phyloP scores from a whole-genome alignment of 2,329 filamentous ascomycete species.

The Paecilomyces niveus region DNA sequence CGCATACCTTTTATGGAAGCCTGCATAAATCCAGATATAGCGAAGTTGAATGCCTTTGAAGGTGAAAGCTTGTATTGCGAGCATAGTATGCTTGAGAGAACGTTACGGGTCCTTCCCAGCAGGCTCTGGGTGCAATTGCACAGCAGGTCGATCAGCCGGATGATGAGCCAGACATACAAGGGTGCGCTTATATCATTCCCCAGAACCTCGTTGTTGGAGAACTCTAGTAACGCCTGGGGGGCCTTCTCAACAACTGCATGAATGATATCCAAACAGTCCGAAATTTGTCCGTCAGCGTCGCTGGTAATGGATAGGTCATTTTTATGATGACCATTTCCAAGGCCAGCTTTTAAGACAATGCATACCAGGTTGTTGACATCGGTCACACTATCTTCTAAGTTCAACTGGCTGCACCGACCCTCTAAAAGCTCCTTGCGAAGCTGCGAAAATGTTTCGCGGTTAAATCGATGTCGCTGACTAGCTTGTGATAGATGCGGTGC shows the following conservation, averaged over 20 bases:
- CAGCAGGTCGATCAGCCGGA: constrained; percentile 45
- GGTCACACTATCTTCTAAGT: constrained; percentile 58
- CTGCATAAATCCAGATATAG: constrained; percentile 25
- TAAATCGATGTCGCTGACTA: constrained; percentile 55
- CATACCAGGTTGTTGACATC: constrained; percentile 83
- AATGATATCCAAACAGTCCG: constrained; percentile 72
- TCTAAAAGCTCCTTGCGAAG: constrained; percentile 61
- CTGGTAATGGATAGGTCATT: constrained; percentile 57
- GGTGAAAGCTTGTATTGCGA: constrained; percentile 26
- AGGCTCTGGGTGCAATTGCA: constrained; percentile 36
- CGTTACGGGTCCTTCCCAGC: constrained; percentile 30
- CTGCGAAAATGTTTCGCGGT: constrained; percentile 67
- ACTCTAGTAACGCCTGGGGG: constrained; percentile 58
- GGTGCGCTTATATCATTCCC: constrained; percentile 39
- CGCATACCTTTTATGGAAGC: constrained; percentile 32
- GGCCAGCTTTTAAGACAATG: constrained; percentile 70
- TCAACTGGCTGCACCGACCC: constrained; percentile 35
- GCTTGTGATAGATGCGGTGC: constrained; percentile 69
- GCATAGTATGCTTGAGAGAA: constrained; percentile 25
- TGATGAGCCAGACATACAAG: constrained; percentile 48
- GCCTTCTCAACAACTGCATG: constrained; percentile 67
- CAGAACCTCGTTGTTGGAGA: constrained; percentile 55
- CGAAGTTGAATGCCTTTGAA: constrained; percentile 20
- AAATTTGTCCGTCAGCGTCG: constrained; percentile 31
- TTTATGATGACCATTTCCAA: constrained; percentile 47